Base-by-base conservation (phyloP, 2,329 filamentous ascomycete species). In the Epichloe elymi region DNA sequence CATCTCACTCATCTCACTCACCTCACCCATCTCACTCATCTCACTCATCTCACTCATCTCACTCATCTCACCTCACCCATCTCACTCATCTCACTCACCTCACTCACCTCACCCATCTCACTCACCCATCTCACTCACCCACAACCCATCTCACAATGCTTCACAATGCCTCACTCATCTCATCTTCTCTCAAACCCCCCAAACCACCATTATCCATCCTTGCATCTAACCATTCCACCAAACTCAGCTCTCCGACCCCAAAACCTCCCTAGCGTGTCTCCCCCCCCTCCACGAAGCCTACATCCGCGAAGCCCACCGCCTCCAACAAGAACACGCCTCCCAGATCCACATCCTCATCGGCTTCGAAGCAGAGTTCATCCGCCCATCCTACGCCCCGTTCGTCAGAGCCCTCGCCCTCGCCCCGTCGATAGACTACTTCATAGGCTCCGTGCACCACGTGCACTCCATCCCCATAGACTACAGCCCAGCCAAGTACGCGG, bases 291-390 rank as follows among this genome's bases (percentile, higher is more conserved):
- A 88, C 67, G 74, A 80, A 35, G 78, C 80, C 43, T 98, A 89
- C 70, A 78, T 91, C 57, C 54, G 67, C 49, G 88, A 95, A 69
- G 90, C 93, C 8, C 67, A 74, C 49, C 81, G 85, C 36, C 74
- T 98, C 33, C 85, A 85, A 51, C 65, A 70, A 3, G 78, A 76
- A 57, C 96, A 96, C 69, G 74, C 78, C 5, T 62, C 70, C 8
- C 74, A 83, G 56, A 89, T 98, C 59, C 74, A 83, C 51, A 75
- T 98, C 56, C 75, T 95, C 42, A 82, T 98, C 63, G 93, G 88
- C 44, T 95, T 97, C 65, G 93, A 98, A 67, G 80, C 81, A 50
- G 93, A 98, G 65, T 98, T 88, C 82, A 93, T 96, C 65, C 83
- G 90, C 6, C 75, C 83, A 0, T 75, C 73, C 3, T 80, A 82